Base-by-base conservation (phyloP, 441 rosid species). In the Biscutella auriculata region DNA sequence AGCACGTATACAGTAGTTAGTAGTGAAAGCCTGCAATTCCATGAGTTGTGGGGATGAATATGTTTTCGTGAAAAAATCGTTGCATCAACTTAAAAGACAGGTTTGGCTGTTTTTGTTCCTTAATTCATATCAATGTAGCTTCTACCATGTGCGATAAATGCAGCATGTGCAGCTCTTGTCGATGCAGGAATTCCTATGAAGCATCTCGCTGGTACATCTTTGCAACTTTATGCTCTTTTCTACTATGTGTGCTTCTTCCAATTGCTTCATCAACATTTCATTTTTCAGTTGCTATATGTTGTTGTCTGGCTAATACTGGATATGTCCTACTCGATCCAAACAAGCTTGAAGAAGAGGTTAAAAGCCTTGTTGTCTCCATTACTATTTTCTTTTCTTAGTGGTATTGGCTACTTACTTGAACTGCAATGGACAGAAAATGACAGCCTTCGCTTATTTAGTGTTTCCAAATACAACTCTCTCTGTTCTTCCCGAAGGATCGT, bases 121-220 rank as follows among this genome's bases (percentile, higher is more conserved):
- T 84, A 70, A 81, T 69, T 61, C 40, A 30, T 16, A 8, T 8
- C 27, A 49, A 8, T 65, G 4, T 86, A 88, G 97, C 95, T 92
- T 77, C 77, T 88, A 23, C 86, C 87, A 0, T 78, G 97, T 77
- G 97, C 97, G 44, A 77, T 92, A 77, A 92, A 92, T 71, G 97
- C 95, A 34, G 87, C 92, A 14, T 88, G 95, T 73, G 84, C 89
- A 69, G 98, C 98, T 30, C 95, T 92, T 63, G 87, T 93, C 11
- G 98, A 88, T 33, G 98, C 98, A 12, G 98, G 97, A 72, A 86
- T 92, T 62, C 90, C 95, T 67, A 63, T 88, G 87, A 86, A 80
- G 82, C 92, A 88, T 83, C 95, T 92, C 11, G 87, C 95, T 26
- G 88, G 95, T 88, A 73, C 58, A 50, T 57, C 53, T 62, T 63